These are phyloP conservation scores for Verruconis gallopava DNA, from an alignment of 2,329 filamentous ascomycete species.

Conservation along the genomic window DNA sequence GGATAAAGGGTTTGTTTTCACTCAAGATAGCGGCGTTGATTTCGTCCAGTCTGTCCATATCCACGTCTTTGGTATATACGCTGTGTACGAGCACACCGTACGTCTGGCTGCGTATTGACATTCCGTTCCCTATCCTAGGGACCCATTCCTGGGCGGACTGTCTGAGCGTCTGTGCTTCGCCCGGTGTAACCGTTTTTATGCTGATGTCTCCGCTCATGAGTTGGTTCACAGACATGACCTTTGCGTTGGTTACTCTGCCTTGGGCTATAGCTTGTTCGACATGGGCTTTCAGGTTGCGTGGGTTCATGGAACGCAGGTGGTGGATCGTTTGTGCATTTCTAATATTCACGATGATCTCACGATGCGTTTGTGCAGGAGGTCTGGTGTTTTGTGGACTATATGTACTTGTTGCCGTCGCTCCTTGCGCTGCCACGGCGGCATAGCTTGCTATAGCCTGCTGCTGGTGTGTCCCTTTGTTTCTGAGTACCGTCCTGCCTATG, in stretches of 20 bases:
- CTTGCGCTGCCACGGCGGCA: constrained; percentile 11
- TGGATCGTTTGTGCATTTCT: constrained; percentile 13
- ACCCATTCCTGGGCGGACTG: constrained; percentile 13
- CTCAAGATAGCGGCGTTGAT: constrained; percentile 13
- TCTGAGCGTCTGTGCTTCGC: constrained; percentile 12
- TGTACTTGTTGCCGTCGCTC: constrained; percentile 11
- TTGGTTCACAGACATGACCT: constrained; percentile 15
- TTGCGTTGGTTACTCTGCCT: constrained; percentile 13
- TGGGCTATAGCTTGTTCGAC: constrained; percentile 14
- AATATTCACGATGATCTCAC: constrained; percentile 14
- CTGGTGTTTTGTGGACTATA: constrained; percentile 13
- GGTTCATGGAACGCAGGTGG: constrained; percentile 13
- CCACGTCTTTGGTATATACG: constrained; percentile 12
- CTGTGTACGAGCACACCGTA: constrained; percentile 12
- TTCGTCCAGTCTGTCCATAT: constrained; percentile 14
- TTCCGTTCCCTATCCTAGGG: not conserved
- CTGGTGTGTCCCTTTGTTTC: constrained; percentile 10
- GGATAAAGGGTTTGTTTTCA: constrained; percentile 14
- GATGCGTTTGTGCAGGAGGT: constrained; percentile 12
- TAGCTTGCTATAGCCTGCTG: constrained; percentile 11
- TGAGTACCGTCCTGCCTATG: constrained; percentile 11
- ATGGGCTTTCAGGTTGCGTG: constrained; percentile 13
- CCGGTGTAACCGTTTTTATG: constrained; percentile 9
- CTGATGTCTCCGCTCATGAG: constrained; percentile 15
- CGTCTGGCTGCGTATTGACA: constrained; percentile 10